Base-by-base conservation (phyloP, 768 basidiomycete genomes). In the Boletus bicolor region DNA sequence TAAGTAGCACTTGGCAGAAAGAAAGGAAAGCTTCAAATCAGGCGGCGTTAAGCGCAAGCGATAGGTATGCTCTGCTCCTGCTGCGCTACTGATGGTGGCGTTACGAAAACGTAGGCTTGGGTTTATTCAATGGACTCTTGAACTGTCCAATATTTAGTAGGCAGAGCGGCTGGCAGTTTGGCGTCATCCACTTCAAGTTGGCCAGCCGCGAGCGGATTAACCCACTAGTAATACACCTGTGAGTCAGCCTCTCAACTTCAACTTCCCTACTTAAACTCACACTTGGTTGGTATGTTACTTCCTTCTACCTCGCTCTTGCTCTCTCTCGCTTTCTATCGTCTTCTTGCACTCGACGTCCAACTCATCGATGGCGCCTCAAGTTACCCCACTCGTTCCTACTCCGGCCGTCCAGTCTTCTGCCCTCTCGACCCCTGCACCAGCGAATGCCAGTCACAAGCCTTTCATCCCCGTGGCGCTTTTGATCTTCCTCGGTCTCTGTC, bases 401-500 rank as follows among this genome's bases (percentile, higher is more conserved):
- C 9, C 46, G 35, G 47, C 57, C 21, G 38, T 38, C 34, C 52
- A 46, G 15, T 28, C 56, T 42, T 54, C 60, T 10, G 42, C 48
- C 12, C 1, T 42, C 38, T 44, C 54, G 24, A 44, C 66, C 7
- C 34, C 53, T 26, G 28, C 51, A 35, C 45, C 43, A 6, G 35
- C 49, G 4, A 30, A 43, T 7, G 14, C 48, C 19, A 15, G 7
- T 7, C 50, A 37, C 44, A 53, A 56, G 35, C 55, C 49, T 12
- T 60, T 53, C 54, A 58, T 63, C 41, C 68, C 68, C 4, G 51
- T 56, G 32, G 34, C 48, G 6, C 55, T 72, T 46, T 43, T 57
- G 19, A 58, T 66, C 41, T 60, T 70, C 39, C 57, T 70, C 7
- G 66, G 60, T 28, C 11, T 70, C 36, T 72, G 66, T 32, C 49